These are phyloP conservation scores for Aspergillus sp. DNA, from an alignment of 2,329 filamentous ascomycete genomes.

Conservation along the genomic window DNA sequence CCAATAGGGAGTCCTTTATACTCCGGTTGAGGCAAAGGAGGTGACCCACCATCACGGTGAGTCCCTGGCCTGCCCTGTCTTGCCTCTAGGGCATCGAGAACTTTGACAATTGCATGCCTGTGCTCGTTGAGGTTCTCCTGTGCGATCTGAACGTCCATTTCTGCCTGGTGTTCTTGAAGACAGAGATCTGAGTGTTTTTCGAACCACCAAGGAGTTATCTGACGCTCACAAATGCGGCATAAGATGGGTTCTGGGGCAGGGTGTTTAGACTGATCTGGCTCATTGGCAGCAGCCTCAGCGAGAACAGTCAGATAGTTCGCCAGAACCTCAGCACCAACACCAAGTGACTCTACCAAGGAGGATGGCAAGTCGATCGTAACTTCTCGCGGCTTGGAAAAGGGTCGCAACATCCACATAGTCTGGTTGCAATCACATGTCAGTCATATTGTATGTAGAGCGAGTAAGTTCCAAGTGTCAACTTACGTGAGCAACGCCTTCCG, in stretches of 20 bases:
- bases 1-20: constrained; percentile 90
- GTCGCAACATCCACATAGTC: constrained; percentile 99
- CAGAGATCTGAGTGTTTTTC: constrained; percentile 98
- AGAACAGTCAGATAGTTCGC: constrained; percentile 90
- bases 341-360: constrained; percentile 88
- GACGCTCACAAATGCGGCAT: constrained; percentile 95
- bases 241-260: constrained; percentile 83
- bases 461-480: constrained; percentile 43
- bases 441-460: not conserved
- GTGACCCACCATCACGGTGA: constrained; percentile 48
- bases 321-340: constrained; percentile 91
- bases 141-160: constrained; percentile 96
- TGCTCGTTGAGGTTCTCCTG: constrained; percentile 93
- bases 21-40: constrained; percentile 68
- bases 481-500: constrained; percentile 88
- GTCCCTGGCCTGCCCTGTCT: constrained; percentile 48
- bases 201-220: constrained; percentile 99
- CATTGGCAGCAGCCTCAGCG: constrained; percentile 79
- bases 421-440: constrained; percentile 46
- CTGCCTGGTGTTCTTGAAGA: constrained; percentile 90
- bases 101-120: constrained; percentile 90
- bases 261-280: constrained; percentile 72
- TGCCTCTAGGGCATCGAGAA: constrained; percentile 88
- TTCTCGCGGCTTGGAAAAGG: constrained; percentile 83
- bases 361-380: constrained; percentile 93